Evolutionary conservation across 306 rosid genomes (phyloP), one percentile per base, ranked within the genome.

Genomic region (Quercus aquifolioides): DNA sequence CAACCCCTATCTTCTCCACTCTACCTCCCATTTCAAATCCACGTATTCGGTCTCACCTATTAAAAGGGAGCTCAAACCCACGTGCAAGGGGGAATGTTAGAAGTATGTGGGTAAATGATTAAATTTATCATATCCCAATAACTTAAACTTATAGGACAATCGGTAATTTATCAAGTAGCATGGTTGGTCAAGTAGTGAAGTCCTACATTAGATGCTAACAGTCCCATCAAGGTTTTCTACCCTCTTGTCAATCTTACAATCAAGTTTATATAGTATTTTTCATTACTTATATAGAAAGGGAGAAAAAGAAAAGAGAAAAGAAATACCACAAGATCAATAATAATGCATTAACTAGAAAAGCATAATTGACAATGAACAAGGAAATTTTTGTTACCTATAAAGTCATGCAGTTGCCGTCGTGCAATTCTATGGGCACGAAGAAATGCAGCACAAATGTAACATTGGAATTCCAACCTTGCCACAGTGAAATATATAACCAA

Each of bases 361-460:
- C 67, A 55, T 55, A 70, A 57, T 38, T 69, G 81, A 76, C 67
- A 65, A 69, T 28, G 30, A 38, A 26, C n/a, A 64, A 60, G 78
- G 69, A 70, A 81, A 82, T 54, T 23, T 31, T 9, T 19, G 54
- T 74, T 85, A 94, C 99, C 97, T 84, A 94, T 82, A 64, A 94
- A 94, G 67, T 92, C 97, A 73, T 84, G 91, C 28, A 94, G 92
- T 73, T 92, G 91, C 79, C 77, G 90, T 43, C 95, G 85, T 46
- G 97, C 97, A 38, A 86, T 85, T 86, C 94, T 88, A 81, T 94
- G 99, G 80, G 95, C 97, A 64, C 95, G 95, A 64, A 92, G 97
- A 85, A 92, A 94, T 70, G 99, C 85, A 82, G 97, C 99, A 91
- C 99, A 92, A 70, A 92, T 91, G 77, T 80, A 91, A 81, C 99